Evolutionary conservation across 768 basidiomycete genomes (phyloP).

Genomic region (Xerocomus brunneocitrinus): DNA sequence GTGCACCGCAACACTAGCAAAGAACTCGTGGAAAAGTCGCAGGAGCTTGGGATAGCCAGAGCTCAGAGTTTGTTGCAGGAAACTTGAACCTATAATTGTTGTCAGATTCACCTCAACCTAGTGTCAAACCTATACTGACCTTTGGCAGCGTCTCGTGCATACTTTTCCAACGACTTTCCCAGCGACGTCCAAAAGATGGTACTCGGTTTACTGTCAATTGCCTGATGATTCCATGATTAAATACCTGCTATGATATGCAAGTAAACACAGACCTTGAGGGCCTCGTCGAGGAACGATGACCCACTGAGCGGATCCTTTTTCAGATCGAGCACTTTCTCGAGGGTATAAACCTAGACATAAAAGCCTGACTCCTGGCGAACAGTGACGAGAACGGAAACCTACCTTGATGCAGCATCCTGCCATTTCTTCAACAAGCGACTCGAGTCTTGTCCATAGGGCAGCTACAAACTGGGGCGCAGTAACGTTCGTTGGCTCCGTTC

Average conservation of each 20-base stretch:
- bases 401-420: conserved; percentile 89
- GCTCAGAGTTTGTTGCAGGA: conserved; percentile 86
- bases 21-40: conserved; percentile 94
- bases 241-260: neutral
- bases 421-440: conserved; percentile 79
- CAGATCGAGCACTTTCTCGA: conserved; percentile 88
- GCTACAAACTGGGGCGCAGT: conserved; percentile 85
- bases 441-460: conserved; percentile 53
- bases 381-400: neutral
- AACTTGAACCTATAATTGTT: conserved; percentile 64
- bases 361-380: neutral
- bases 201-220: conserved; percentile 88
- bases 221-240: conserved; percentile 38
- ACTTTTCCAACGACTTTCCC: conserved; percentile 74
- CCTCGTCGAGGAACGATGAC: conserved; percentile 82
- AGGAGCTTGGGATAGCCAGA: conserved; percentile 83
- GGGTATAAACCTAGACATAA: conserved; percentile 71
- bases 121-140: conserved; percentile 38
- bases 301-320: conserved; percentile 82
- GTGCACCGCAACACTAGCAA: conserved; percentile 90
- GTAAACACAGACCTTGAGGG: conserved; percentile 68
- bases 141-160: conserved; percentile 75
- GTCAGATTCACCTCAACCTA: conserved; percentile 2
- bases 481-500: conserved; percentile 85
- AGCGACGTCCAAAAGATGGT: conserved; percentile 87